Evolutionary conservation across 2,329 filamentous ascomycete species (phyloP).

Genomic region (Sporothrix inflata): DNA sequence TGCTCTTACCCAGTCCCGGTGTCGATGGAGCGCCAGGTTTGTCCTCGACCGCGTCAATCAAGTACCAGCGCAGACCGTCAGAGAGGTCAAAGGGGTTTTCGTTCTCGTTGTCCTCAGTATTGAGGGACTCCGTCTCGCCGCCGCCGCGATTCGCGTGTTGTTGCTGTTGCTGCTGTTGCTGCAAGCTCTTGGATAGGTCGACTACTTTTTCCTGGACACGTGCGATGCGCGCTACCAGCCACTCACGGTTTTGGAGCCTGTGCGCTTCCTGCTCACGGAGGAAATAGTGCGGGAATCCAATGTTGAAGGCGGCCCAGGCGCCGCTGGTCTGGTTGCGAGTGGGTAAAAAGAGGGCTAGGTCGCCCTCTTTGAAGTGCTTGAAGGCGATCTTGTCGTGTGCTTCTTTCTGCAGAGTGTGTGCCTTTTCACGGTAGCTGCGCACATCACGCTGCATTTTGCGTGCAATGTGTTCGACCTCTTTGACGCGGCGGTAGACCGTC

Average conservation of each 20-base stretch:
- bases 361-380: constrained; percentile 92
- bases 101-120: constrained; percentile 71
- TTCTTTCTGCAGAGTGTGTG: constrained; percentile 78
- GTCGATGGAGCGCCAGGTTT: constrained; percentile 91
- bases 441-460: constrained; percentile 93
- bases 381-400: constrained; percentile 96
- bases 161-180: constrained; percentile 47
- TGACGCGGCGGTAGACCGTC: constrained; percentile 83
- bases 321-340: constrained; percentile 92
- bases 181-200: constrained; percentile 79
- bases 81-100: constrained; percentile 97
- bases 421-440: constrained; percentile 83
- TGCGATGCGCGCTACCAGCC: constrained; percentile 92
- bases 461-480: constrained; percentile 89
- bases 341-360: constrained; percentile 89
- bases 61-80: constrained; percentile 93
- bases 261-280: constrained; percentile 90
- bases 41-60: constrained; percentile 91
- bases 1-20: constrained; percentile 87
- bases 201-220: constrained; percentile 92
- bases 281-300: constrained; percentile 96
- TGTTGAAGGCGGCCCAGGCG: constrained; percentile 98
- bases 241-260: constrained; percentile 81
- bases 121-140: constrained; percentile 35
- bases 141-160: constrained; percentile 17